These are phyloP conservation scores for Endoconidiophora polonica DNA, from an alignment of 2,329 filamentous ascomycete genomes.

Conservation along the genomic window DNA sequence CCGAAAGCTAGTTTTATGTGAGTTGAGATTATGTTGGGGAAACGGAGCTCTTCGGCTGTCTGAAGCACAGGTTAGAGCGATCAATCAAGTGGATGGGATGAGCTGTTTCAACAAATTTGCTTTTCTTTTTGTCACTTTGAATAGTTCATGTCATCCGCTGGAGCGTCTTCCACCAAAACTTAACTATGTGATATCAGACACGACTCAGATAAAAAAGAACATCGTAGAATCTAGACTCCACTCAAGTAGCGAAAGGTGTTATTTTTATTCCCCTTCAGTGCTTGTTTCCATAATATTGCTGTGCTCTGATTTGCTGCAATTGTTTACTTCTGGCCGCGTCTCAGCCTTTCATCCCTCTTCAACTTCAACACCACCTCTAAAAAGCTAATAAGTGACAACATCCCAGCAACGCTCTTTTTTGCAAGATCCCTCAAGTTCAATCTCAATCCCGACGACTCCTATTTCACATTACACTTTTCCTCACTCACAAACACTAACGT, in stretches of 20 bases:
- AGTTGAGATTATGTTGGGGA: no score
- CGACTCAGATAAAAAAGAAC: background rate
- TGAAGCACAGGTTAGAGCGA: no score
- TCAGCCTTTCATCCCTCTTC: constrained; percentile 11
- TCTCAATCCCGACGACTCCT: background rate
- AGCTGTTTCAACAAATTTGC: no score
- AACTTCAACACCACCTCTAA: constrained; percentile 3
- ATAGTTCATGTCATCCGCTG: no score
- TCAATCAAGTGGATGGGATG: no score
- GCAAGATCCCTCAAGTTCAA: constrained; percentile 3
- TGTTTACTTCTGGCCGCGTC: constrained; percentile 10
- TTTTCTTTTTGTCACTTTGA: no score
- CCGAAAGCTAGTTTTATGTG: no score
- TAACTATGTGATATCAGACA: background rate
- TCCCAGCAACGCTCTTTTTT: background rate
- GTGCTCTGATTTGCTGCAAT: constrained; percentile 6
- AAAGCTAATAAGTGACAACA: background rate
- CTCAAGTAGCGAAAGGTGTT: no score
- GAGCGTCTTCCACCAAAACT: no score
- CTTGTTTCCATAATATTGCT: background rate
- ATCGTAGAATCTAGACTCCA: background rate
- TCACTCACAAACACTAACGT: background rate
- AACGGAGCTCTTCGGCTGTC: no score
- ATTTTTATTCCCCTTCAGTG: background rate
- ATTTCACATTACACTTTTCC: background rate